phyloP scores from a whole-genome alignment of 2,329 filamentous ascomycete species.

The Aureobasidium sp. region DNA sequence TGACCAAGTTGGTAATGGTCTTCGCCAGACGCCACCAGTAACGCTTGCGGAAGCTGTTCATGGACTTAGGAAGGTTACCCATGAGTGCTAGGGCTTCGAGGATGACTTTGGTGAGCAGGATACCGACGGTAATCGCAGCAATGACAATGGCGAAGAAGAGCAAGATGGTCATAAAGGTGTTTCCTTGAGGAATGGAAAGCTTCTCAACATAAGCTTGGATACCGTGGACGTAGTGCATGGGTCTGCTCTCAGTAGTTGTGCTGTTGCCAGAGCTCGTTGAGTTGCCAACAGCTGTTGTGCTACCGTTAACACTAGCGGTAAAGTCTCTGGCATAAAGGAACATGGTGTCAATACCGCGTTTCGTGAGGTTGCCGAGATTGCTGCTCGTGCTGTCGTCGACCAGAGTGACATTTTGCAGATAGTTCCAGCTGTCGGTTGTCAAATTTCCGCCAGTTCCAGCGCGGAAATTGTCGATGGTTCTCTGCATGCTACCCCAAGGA shows the following conservation, averaged over 20 bases:
- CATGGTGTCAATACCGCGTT: constrained; percentile 1
- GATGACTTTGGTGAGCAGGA: constrained; percentile 83
- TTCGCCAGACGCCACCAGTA: constrained; percentile 92
- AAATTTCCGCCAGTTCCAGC: constrained; percentile 75
- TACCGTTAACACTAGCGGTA: constrained; percentile 33
- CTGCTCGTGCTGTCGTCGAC: constrained; percentile 36
- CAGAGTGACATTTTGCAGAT: constrained; percentile 67
- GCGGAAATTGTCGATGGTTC: constrained; percentile 77
- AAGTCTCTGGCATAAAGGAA: constrained; percentile 24
- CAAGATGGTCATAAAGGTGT: constrained; percentile 94
- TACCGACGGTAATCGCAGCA: constrained; percentile 72
- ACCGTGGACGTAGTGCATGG: constrained; percentile 56
- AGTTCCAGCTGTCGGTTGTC: constrained; percentile 66
- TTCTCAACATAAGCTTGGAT: constrained; percentile 79
- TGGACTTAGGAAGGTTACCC: constrained; percentile 69
- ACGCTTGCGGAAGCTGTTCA: constrained; percentile 82
- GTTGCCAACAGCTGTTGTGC: constrained; percentile 16
- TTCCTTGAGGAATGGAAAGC: constrained; percentile 74
- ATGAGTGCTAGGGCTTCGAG: constrained; percentile 89
- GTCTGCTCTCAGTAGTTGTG: constrained; percentile 28
- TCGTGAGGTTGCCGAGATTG: constrained; percentile 14
- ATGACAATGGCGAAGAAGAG: constrained; percentile 82
- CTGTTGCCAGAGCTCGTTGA: constrained; percentile 13
- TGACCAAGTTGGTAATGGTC: constrained; percentile 79
- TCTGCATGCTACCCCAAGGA: constrained; percentile 72